These are phyloP conservation scores for Hyaloscypha variabilis DNA, from an alignment of 495 filamentous ascomycete genomes.

Conservation along the genomic window DNA sequence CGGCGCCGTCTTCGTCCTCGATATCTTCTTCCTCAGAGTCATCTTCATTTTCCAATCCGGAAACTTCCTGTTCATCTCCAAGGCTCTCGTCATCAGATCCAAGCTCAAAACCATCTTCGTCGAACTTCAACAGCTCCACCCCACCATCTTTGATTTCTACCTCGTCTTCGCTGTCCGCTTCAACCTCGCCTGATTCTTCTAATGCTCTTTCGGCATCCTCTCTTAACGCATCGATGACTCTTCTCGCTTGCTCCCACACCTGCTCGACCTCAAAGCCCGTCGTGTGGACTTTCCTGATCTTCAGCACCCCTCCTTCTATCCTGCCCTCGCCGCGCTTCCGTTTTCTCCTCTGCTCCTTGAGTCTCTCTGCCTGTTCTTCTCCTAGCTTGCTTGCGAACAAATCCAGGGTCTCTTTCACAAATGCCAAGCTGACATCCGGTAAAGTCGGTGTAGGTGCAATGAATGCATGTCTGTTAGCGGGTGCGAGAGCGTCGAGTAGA, in stretches of 20 bases:
- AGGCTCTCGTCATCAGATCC: conserved; percentile 39
- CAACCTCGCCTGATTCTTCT: conserved; percentile 41
- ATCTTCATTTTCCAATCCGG: conserved; percentile 23
- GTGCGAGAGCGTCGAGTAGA: conserved; percentile 34
- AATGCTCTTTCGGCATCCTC: conserved; percentile 53
- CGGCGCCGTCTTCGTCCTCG: conserved; percentile 42
- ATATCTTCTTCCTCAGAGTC: conserved; percentile 33
- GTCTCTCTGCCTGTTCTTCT: conserved; percentile 61
- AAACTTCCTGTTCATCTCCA: conserved; percentile 27
- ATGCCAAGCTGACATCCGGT: conserved; percentile 63
- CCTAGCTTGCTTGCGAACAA: conserved; percentile 70
- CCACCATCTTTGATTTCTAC: conserved; percentile 22
- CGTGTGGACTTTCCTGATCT: conserved; percentile 76
- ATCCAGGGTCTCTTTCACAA: conserved; percentile 78
- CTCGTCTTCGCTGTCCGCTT: conserved; percentile 22
- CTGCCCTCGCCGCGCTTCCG: conserved; percentile 54
- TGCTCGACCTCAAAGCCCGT: conserved; percentile 88
- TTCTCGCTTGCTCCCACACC: conserved; percentile 90
- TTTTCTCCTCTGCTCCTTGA: conserved; percentile 62
- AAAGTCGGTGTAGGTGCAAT: conserved; percentile 67
- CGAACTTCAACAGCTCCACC: conserved; percentile 41
- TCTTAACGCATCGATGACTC: conserved; percentile 66
- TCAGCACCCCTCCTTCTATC: conserved; percentile 51
- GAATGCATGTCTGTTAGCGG: conserved; percentile 60
- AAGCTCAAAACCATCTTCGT: conserved; percentile 51